Evolutionary conservation across 805 yeast species (phyloP).

Genomic region (Scheffersomyces ergatensis): DNA sequence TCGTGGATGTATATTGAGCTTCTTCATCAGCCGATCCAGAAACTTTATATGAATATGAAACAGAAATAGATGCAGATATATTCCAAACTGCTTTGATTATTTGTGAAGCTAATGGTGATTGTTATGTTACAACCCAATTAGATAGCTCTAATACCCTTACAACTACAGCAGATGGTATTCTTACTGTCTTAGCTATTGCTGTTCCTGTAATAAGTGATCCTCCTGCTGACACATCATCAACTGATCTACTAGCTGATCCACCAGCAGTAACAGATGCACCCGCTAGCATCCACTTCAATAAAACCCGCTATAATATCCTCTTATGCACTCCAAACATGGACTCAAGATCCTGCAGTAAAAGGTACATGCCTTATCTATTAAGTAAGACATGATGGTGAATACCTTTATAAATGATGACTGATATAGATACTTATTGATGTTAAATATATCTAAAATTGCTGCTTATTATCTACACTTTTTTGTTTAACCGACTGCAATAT

Average conservation of each 20-base stretch:
- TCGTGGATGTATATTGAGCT: too few relatives aligned
- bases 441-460: too few relatives aligned
- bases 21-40: not conserved
- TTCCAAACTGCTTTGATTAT: slow-evolving; percentile 23
- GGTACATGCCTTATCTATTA: too few relatives aligned
- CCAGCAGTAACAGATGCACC: not conserved
- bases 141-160: slow-evolving; percentile 28
- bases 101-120: slow-evolving; percentile 24
- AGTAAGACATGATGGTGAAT: too few relatives aligned
- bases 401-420: too few relatives aligned
- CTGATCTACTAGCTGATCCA: not conserved
- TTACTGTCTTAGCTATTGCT: slow-evolving; percentile 34
- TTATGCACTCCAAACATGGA: too few relatives aligned
- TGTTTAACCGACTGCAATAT: too few relatives aligned
- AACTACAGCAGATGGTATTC: slow-evolving; percentile 35
- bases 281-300: too few relatives aligned
- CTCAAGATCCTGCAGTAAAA: too few relatives aligned
- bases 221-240: not conserved
- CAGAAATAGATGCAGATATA: slow-evolving; percentile 16
- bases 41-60: slow-evolving; percentile 17
- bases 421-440: too few relatives aligned
- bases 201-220: slow-evolving; percentile 3
- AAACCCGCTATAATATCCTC: too few relatives aligned
- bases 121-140: slow-evolving; percentile 33
- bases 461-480: too few relatives aligned